Evolutionary conservation across 176 grass and related monocot genomes (phyloP).

Genomic region (Cenchrus fungigraminus): DNA sequence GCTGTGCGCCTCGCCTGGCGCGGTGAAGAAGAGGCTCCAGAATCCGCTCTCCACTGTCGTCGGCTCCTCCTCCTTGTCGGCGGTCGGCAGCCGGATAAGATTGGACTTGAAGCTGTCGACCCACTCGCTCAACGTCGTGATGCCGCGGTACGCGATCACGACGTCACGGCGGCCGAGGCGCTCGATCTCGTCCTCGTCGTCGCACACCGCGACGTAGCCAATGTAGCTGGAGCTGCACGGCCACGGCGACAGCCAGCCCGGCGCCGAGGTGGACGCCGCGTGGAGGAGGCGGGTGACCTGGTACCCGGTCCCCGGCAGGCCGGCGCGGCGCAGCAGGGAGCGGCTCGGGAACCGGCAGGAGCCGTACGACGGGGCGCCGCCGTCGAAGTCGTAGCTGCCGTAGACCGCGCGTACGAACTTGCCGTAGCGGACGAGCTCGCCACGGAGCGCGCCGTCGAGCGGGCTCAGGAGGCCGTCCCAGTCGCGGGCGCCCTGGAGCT

Average conservation of each 20-base stretch:
- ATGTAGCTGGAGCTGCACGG: constrained; percentile 51
- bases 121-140: constrained; percentile 55
- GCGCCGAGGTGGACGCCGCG: constrained; percentile 34
- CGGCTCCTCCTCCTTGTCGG: neutral
- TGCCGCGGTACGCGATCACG: constrained; percentile 56
- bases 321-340: constrained; percentile 46
- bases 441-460: constrained; percentile 49
- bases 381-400: constrained; percentile 50
- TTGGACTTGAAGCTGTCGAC: constrained; percentile 47
- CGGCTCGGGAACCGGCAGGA: constrained; percentile 49
- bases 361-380: constrained; percentile 37
- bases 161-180: constrained; percentile 58
- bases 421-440: constrained; percentile 63
- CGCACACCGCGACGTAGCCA: constrained; percentile 62
- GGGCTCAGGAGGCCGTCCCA: constrained; percentile 60
- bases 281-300: constrained; percentile 50
- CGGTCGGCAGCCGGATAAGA: constrained; percentile 22
- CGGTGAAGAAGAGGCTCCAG: constrained; percentile 56
- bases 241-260: constrained; percentile 38
- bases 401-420: constrained; percentile 54
- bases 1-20: constrained; percentile 1
- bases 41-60: constrained; percentile 56
- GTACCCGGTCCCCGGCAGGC: constrained; percentile 41
- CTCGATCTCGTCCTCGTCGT: constrained; percentile 52
- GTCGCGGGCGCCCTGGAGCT: constrained; percentile 53